Evolutionary conservation across 1,284 basidiomycete species (phyloP).

Genomic region (Uromyces viciae-fabae): DNA sequence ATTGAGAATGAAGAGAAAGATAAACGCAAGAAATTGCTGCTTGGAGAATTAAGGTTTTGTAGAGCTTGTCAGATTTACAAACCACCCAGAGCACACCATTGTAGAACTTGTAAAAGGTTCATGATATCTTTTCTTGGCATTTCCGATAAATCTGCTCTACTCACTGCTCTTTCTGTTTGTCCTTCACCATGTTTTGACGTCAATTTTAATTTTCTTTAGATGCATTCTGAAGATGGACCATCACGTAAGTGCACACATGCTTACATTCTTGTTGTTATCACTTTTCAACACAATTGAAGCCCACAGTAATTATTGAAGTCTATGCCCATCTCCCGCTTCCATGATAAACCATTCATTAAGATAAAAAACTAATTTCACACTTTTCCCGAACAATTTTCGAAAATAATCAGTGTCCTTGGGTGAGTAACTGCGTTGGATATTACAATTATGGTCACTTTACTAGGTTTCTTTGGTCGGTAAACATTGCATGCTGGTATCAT

Average conservation of each 20-base stretch:
- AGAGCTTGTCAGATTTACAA: slow-evolving; percentile 51
- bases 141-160: neutral
- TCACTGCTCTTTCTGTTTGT: neutral
- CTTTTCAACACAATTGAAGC: neutral
- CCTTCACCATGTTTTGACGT: neutral
- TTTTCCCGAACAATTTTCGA: neutral
- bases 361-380: neutral
- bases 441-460: slow-evolving; percentile 45
- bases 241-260: slow-evolving; percentile 29
- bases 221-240: slow-evolving; percentile 46
- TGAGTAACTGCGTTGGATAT: slow-evolving; percentile 41
- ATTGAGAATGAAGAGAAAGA: slow-evolving; percentile 24
- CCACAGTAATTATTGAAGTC: too few species aligned
- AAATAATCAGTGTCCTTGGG: slow-evolving; percentile 41
- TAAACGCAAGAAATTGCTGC: slow-evolving; percentile 49
- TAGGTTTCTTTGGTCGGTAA: slow-evolving; percentile 33
- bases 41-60: slow-evolving; percentile 49
- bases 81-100: slow-evolving; percentile 55
- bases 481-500: slow-evolving; percentile 45
- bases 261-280: neutral
- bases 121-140: slow-evolving; percentile 48
- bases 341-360: neutral
- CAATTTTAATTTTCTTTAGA: slow-evolving; percentile 7
- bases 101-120: slow-evolving; percentile 53
- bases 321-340: neutral